Percentiles rank a stretch among this genome's conserved stretches.
Evolutionary conservation across 148 eudicot species (phyloP).

Genomic region (Silene uniflora): DNA sequence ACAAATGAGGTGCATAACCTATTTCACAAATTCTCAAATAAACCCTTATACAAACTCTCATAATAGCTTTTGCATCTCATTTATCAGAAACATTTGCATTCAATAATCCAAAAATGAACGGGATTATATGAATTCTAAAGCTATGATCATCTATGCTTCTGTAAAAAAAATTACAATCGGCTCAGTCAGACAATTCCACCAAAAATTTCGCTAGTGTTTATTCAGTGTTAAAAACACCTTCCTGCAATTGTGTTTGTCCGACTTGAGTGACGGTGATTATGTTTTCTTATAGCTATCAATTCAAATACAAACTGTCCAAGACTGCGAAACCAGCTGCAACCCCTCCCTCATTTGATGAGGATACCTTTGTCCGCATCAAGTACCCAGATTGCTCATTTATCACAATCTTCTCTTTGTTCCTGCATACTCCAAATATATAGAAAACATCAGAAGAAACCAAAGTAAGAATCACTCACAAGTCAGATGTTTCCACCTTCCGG

Average conservation of each 20-base stretch:
- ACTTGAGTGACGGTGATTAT: background rate
- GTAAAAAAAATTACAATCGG: background rate
- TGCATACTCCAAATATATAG: slow-evolving; percentile 24
- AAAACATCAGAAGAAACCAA: background rate
- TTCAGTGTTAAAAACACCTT: background rate
- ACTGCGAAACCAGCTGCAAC: slow-evolving; percentile 98
- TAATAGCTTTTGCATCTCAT: too few relatives aligned
- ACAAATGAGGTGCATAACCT: too few relatives aligned
- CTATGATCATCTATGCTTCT: too few relatives aligned
- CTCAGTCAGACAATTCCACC: background rate
- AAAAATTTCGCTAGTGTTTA: background rate
- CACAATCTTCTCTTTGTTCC: slow-evolving; percentile 61
- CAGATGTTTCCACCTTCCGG: background rate
- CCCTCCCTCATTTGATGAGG: slow-evolving; percentile 93
- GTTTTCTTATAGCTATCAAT: slow-evolving; percentile 20
- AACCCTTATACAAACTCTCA: too few relatives aligned
- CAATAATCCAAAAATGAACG: background rate
- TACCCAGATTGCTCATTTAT: slow-evolving; percentile 72
- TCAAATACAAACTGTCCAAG: slow-evolving; percentile 76
- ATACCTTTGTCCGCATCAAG: slow-evolving; percentile 90
- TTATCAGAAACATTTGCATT: background rate
- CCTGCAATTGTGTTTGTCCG: background rate
- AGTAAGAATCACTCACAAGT: background rate
- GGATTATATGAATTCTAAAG: too few relatives aligned
- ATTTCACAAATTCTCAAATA: too few relatives aligned